Evolutionary conservation across 495 filamentous ascomycete species (phyloP).

Genomic region (Tetracladium marchalianum): DNA sequence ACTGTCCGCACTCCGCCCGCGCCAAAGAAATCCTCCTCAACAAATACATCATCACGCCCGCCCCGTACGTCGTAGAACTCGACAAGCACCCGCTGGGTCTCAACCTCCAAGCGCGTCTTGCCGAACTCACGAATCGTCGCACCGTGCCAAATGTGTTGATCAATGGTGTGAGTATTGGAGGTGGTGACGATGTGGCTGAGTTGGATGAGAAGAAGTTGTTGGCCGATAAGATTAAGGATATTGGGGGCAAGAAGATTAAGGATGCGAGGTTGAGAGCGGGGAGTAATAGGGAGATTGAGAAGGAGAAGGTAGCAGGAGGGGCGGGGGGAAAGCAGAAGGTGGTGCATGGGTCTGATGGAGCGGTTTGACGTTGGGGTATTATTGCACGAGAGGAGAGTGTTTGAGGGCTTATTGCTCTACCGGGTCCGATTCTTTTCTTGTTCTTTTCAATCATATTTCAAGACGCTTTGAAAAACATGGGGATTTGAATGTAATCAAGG

Average conservation of each 20-base stretch:
- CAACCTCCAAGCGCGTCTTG: slow-evolving; percentile 58
- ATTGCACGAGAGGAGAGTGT: background rate
- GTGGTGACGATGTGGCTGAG: slow-evolving; percentile 73
- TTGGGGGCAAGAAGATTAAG: slow-evolving; percentile 61
- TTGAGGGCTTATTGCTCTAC: background rate
- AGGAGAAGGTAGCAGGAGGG: background rate
- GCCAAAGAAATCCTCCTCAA: slow-evolving; percentile 78
- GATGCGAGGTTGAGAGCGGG: slow-evolving; percentile 19
- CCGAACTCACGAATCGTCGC: slow-evolving; percentile 60
- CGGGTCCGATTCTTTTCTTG: background rate
- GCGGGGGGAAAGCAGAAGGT: background rate
- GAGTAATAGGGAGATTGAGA: slow-evolving; percentile 1
- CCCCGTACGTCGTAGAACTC: slow-evolving; percentile 84
- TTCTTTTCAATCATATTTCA: background rate
- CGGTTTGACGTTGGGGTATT: no score
- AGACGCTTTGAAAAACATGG: background rate
- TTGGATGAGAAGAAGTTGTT: slow-evolving; percentile 62
- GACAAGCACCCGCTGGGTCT: slow-evolving; percentile 69
- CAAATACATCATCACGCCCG: slow-evolving; percentile 70
- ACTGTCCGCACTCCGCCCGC: slow-evolving; percentile 72
- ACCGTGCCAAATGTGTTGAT: slow-evolving; percentile 93
- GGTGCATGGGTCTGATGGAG: slow-evolving; percentile 3
- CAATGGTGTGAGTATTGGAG: slow-evolving; percentile 81
- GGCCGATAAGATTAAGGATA: slow-evolving; percentile 55
- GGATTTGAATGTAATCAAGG: no score